Evolutionary conservation across 164 flowering plant genomes (phyloP), one percentile per base, ranked within the genome.

Genomic region (Sextonia rubra): DNA sequence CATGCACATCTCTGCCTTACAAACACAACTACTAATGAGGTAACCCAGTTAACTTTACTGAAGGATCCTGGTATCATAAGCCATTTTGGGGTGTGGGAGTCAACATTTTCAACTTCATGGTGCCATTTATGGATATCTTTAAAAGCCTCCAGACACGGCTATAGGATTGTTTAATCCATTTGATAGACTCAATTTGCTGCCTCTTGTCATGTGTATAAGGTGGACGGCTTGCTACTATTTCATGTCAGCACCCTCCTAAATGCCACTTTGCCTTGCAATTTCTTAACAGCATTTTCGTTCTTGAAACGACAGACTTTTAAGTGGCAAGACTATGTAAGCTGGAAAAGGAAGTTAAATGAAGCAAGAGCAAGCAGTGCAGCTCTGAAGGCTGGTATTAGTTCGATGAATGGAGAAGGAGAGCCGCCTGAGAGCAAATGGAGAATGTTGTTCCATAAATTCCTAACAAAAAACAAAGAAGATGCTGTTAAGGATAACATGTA

Each of bases 21-120:
- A 74, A 96, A 96, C 79, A 93, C 90, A 12, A 96, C 99, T 26
- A 93, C 98, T 3, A 93, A 96, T 79, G 99, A 96, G 97, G 98
- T 96, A 60, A 27, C 25, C 69, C 30, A 25, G 18, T 3, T 18
- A 22, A 27, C 27, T 60, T 71, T 14, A 47, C 58, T 18, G 58
- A 52, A 52, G 58, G 58, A 12, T 12, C 17, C 58, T 52, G 58
- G n/a, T 52, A 52, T 52, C 20, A 52, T 52, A 37, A 52, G 58
- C 58, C n/a, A 52, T 52, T 52, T 37, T 37, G 44, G 58, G 58
- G 58, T 18, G 58, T 52, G 20, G n/a, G 58, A 52, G 14, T 52
- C 2, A 1, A 15, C 20, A 52, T 52, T 20, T 14, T 52, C n/a
- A 15, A 52, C 58, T 20, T 52, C 14, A 3, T 52, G n/a, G n/a